Percentiles rank a stretch among this genome's conserved stretches.
These are phyloP conservation scores for Juncus inflexus DNA, from an alignment of 176 grass and related monocot species.

Conservation along the genomic window DNA sequence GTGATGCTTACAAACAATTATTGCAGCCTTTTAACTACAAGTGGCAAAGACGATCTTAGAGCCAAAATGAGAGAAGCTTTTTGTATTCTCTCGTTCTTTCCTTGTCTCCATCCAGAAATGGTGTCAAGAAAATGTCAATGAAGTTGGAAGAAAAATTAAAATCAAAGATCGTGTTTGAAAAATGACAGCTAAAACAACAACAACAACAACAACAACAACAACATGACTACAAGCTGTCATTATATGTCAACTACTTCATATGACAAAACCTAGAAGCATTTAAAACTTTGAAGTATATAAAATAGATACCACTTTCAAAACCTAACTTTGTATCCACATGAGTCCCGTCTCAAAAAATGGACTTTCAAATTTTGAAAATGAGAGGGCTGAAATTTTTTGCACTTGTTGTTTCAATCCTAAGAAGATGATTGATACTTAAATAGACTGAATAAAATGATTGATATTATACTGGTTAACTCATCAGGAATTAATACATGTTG, in stretches of 20 bases:
- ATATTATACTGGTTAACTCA: background rate
- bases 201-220: background rate
- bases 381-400: background rate
- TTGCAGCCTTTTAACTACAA: too few relatives aligned
- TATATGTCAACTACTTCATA: conserved; percentile 11
- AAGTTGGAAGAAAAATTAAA: background rate
- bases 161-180: background rate
- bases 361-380: background rate
- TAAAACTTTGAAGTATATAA: background rate
- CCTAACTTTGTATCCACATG: background rate
- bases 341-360: background rate
- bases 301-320: background rate
- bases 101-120: background rate
- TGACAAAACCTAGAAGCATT: background rate
- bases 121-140: background rate
- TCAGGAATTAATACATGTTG: background rate
- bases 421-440: background rate
- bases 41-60: too few relatives aligned
- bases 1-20: too few relatives aligned
- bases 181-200: background rate
- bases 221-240: conserved; percentile 7
- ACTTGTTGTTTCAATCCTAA: conserved; percentile 1
- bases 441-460: background rate
- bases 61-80: background rate
- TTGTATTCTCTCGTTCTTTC: background rate